Base-by-base conservation (phyloP, 345 rosid genomes). In the Dipteronia dyeriana region DNA sequence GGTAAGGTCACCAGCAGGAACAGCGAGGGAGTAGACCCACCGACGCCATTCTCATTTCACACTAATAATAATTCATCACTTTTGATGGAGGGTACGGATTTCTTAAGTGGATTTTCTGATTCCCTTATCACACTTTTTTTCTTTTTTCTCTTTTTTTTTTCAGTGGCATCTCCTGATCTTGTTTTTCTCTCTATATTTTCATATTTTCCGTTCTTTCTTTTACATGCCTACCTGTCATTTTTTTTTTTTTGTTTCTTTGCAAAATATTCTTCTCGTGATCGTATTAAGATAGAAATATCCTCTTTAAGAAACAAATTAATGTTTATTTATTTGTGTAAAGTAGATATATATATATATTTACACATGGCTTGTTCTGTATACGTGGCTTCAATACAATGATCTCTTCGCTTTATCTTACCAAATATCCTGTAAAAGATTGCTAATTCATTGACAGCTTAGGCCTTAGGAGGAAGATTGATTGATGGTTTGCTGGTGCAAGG, bases 21-120 rank as follows among this genome's bases (percentile, higher is more conserved):
- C 25, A 22, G 29, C 64, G 0, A n/a, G 25, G 6, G 66, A 63
- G 38, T 74, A 53, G 77, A 62, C 69, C 59, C 59, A 63, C 57
- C 26, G 23, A 23, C 26, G 43, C 34, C 23, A 9, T 41, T 9
- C 9, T 41, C 54, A 49, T 12, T 43, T 0, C 19, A 22, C 10
- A 41, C 1, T 14, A 8, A 62, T 41, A 22, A 59, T 13, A 25
- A 26, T 43, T 14, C 68, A 62, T 74, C 11, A 45, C 76, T 74
- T 62, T 74, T 61, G n/a, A 26, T 74, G 68, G 59, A 23, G 68
- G 68, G 68, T 74, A 62, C 76, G 68, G 68, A 74, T 59, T n/a
- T 16, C 14, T 59, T 59, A 43, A 62, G 25, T 74, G 77, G 69
- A 45, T 63, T 62, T 74, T 74, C 68, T 73, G 22, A 23, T 60